These are phyloP conservation scores for Tolypocladium ophioglossoides DNA, from an alignment of 2,329 filamentous ascomycete species.

Conservation along the genomic window DNA sequence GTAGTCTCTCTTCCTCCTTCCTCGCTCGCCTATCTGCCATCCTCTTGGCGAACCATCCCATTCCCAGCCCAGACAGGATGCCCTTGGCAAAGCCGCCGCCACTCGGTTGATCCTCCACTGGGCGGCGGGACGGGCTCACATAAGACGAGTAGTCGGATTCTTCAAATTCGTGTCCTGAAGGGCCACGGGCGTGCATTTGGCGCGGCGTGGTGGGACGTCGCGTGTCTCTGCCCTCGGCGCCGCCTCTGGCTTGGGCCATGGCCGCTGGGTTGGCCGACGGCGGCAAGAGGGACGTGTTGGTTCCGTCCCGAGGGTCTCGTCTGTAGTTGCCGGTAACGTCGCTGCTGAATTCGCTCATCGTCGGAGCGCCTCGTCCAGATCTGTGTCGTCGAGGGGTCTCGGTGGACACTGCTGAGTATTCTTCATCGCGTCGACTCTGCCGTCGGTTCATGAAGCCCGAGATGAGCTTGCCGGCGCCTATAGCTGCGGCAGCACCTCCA, in stretches of 20 bases:
- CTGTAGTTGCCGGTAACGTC: conserved; percentile 30
- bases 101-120: conserved; percentile 30
- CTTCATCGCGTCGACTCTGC: conserved; percentile 41
- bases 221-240: conserved; percentile 25
- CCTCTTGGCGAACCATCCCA: conserved; percentile 59
- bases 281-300: conserved; percentile 33
- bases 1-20: conserved; percentile 35
- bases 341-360: conserved; percentile 38
- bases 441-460: conserved; percentile 48
- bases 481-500: conserved; percentile 46
- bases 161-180: conserved; percentile 33
- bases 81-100: conserved; percentile 44
- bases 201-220: conserved; percentile 35
- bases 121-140: conserved; percentile 50
- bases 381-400: conserved; percentile 45
- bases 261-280: conserved; percentile 32
- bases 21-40: conserved; percentile 44
- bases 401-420: conserved; percentile 51
- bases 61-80: conserved; percentile 49
- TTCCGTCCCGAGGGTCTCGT: conserved; percentile 11
- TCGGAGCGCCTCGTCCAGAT: conserved; percentile 26
- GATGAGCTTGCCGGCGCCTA: conserved; percentile 52
- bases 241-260: conserved; percentile 36
- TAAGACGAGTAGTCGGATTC: conserved; percentile 51
- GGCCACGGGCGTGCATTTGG: conserved; percentile 33